phyloP scores from a whole-genome alignment of 305 asterid species.

The Ajuga reptans region DNA sequence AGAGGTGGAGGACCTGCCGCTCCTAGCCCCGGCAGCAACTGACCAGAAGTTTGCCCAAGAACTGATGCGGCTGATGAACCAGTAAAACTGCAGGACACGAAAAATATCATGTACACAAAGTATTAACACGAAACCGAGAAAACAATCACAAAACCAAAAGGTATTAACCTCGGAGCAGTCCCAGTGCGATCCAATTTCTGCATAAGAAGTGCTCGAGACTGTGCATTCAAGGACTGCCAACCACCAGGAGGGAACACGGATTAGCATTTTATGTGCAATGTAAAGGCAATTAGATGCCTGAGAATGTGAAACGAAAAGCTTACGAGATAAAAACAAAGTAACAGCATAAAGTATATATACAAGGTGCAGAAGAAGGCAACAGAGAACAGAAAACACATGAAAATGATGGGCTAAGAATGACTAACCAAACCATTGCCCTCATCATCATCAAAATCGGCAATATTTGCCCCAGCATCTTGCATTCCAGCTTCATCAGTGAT shows the following conservation, averaged over 20 bases:
- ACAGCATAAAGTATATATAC: not conserved
- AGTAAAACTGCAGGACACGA: conserved; percentile 33
- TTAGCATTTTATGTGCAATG: conserved; percentile 19
- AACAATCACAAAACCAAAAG: not conserved
- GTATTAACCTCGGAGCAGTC: conserved; percentile 44
- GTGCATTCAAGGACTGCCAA: conserved; percentile 60
- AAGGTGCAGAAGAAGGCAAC: conserved; percentile 1
- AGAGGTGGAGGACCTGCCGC: conserved; percentile 36
- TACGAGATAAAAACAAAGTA: not conserved
- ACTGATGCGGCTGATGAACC: conserved; percentile 34
- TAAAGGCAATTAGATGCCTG: not conserved
- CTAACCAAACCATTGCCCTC: conserved; percentile 65
- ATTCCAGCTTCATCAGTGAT: conserved; percentile 53
- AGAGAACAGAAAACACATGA: not conserved
- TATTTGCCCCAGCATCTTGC: conserved; percentile 53
- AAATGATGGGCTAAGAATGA: not conserved
- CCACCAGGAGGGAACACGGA: conserved; percentile 19
- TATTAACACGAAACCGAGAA: not conserved
- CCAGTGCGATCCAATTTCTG: conserved; percentile 62
- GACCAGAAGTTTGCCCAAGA: conserved; percentile 32
- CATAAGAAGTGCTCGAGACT: conserved; percentile 56
- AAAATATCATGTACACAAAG: conserved; percentile 9
- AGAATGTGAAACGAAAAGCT: not conserved
- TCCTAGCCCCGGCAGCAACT: conserved; percentile 32
- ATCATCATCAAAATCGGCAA: conserved; percentile 63